Evolutionary conservation across 352 stramenopile genomes (phyloP), one percentile per base, ranked within the genome.

Genomic region (Phytophthora europaea): DNA sequence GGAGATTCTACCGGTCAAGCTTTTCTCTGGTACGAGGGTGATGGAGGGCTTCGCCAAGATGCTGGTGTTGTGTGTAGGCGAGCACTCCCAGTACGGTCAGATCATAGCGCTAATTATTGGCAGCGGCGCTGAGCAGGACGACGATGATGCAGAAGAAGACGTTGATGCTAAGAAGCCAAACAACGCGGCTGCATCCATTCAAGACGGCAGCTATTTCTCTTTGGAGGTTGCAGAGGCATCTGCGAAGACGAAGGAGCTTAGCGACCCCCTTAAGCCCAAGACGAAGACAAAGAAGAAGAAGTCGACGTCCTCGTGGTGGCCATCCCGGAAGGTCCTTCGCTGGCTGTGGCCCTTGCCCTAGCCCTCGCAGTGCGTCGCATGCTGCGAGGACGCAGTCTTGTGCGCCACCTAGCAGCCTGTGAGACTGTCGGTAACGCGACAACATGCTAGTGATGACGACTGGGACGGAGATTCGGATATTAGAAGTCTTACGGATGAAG

Each of bases 361-460:
- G 90, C 92, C 4, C 94, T 97, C 64, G 94, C 85, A 4, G 98
- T 96, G 9, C 94, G 94, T 36, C 96, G 98, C 70, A 99, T 99
- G 97, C 97, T 98, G 65, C 89, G 91, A 61, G 95, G 99, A 65
- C 93, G 98, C 72, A 99, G 98, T 79, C 88, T 99, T 23, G 98
- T 99, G 31, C 97, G 97, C 55, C 91, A 99, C 60, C 79, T 99
- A 57, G 88, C 97, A 48, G 97, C 97, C 12, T 99, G 97, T 76
- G 98, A 99, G 83, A 99, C 97, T 4, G 98, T 99, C 86, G 97
- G 97, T 36, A 99, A 96, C 78, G 97, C 97, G 20, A 99, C 97
- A 2, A 99, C 95, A n/a, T n/a, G n/a, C n/a, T n/a, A n/a, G n/a
- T n/a, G n/a, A n/a, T n/a, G n/a, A n/a, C n/a, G n/a, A n/a, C n/a